Conservation (phyloP, 192 early-diverging fungal species). For the Phlyctochytrium planicorne region DNA sequence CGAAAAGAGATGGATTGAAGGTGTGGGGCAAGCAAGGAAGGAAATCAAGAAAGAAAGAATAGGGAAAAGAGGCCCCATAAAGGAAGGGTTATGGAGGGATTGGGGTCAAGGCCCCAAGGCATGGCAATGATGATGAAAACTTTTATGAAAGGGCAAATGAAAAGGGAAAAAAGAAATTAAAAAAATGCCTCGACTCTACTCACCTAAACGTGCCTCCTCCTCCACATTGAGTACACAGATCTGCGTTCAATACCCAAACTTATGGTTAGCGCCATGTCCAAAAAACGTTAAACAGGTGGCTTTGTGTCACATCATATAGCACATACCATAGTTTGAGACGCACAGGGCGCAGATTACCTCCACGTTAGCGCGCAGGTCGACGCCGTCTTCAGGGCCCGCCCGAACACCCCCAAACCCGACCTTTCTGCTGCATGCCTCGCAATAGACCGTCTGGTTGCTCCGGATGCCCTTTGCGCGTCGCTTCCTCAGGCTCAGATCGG, state of each 20-base stretch:
- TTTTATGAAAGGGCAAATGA: too few species aligned
- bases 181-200: too few species aligned
- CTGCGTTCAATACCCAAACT: too few species aligned
- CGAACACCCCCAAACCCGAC: constrained; percentile 3
- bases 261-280: too few species aligned
- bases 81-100: too few species aligned
- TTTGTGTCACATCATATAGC: neutral
- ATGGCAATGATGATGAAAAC: too few species aligned
- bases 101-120: too few species aligned
- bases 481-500: neutral
- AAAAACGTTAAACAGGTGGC: neutral
- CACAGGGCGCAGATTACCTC: neutral
- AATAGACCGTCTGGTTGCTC: neutral
- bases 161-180: too few species aligned
- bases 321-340: neutral
- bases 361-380: neutral
- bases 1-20: too few species aligned
- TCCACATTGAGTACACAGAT: constrained; percentile 42
- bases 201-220: constrained; percentile 39
- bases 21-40: too few species aligned
- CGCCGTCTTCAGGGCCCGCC: neutral
- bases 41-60: too few species aligned
- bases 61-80: too few species aligned
- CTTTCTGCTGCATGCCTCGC: neutral
- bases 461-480: neutral